These are phyloP conservation scores for Medicago lupulina DNA, from an alignment of 306 rosid species.

Conservation along the genomic window DNA sequence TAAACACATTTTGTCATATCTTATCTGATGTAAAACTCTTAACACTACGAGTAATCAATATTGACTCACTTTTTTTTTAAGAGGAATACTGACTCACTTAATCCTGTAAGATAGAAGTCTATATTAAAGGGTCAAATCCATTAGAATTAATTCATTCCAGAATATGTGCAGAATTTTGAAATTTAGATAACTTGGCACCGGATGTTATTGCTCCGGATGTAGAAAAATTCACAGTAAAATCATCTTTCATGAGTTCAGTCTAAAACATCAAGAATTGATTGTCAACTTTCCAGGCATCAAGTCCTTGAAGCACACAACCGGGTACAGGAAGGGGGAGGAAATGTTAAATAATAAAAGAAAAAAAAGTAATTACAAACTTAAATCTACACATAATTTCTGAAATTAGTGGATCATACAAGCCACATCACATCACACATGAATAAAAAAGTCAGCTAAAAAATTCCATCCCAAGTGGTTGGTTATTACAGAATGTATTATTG, in stretches of 20 bases:
- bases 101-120: too few species aligned
- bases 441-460: constrained; percentile 35
- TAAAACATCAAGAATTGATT: constrained; percentile 15
- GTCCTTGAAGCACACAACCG: constrained; percentile 42
- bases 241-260: not conserved
- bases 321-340: not conserved
- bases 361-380: constrained; percentile 29
- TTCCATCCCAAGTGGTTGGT: constrained; percentile 39
- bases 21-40: too few species aligned
- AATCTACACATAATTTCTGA: constrained; percentile 40
- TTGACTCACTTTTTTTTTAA: too few species aligned
- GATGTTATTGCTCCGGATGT: not conserved
- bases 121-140: not conserved
- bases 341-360: not conserved
- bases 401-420: constrained; percentile 37
- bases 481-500: constrained; percentile 40
- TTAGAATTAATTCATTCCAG: not conserved
- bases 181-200: too few species aligned
- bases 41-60: too few species aligned
- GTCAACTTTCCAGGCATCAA: constrained; percentile 11
- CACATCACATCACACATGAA: constrained; percentile 37
- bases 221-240: not conserved
- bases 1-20: too few species aligned
- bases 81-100: too few species aligned
- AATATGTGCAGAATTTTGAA: not conserved